Base-by-base conservation (phyloP, 345 rosid species). In the Euphorbia tirucalli region DNA sequence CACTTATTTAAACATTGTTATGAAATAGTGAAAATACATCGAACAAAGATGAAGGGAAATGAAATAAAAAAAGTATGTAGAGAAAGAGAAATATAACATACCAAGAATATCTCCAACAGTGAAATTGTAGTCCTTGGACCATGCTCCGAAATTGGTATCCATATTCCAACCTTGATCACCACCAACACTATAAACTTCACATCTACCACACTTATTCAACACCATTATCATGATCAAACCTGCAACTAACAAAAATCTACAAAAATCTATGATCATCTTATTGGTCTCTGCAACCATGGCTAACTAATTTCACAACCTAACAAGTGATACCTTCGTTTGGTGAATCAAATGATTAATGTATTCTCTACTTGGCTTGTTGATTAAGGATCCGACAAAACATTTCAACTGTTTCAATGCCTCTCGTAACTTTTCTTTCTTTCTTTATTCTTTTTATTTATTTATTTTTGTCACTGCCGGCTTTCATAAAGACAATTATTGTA, bases 31-130 rank as follows among this genome's bases (percentile, higher is more conserved):
- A 57, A 9, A 24, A 21, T 22, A n/a, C 0, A 48, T 44, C 21
- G 59, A 13, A 44, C n/a, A n/a, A n/a, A n/a, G n/a, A n/a, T n/a
- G n/a, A n/a, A n/a, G n/a, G n/a, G n/a, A n/a, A n/a, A n/a, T n/a
- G n/a, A n/a, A n/a, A n/a, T n/a, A n/a, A n/a, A n/a, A n/a, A n/a
- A n/a, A n/a, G n/a, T n/a, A n/a, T n/a, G n/a, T n/a, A n/a, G n/a
- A n/a, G n/a, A n/a, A n/a, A n/a, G n/a, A n/a, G n/a, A n/a, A n/a
- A 19, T 25, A 39, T 30, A 24, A 9, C 71, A 16, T 73, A 87
- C 91, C 89, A 30, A 87, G 83, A 74, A 72, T 65, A 76, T 87
- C 91, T 31, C 89, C 85, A 22, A 75, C 65, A 57, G 71, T 87
- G 69, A 80, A 87, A 70, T 83, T 80, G 78, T 82, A 77, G 73